Evolutionary conservation across 228 moss, liverwort and hornwort species (phyloP).

Genomic region (Sphagnum magellanicum): DNA sequence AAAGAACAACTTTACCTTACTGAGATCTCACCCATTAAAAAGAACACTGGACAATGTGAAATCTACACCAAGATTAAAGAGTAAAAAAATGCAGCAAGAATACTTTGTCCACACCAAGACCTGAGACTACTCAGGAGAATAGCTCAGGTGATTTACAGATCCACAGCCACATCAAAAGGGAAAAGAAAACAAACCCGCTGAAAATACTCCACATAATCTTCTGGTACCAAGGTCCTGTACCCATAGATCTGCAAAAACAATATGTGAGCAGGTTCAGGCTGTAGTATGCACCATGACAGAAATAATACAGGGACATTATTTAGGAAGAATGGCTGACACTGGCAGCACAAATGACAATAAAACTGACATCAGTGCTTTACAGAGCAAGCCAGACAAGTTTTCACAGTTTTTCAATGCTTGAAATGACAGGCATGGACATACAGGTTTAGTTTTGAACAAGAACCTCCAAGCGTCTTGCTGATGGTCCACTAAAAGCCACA

Average conservation of each 20-base stretch:
- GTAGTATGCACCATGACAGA: too few relatives aligned
- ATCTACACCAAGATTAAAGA: not conserved
- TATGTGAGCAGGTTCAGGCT: not conserved
- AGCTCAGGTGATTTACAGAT: too few relatives aligned
- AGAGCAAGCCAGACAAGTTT: too few relatives aligned
- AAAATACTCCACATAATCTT: conserved; percentile 97
- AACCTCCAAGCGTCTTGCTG: conserved; percentile 91
- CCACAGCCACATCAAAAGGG: not conserved
- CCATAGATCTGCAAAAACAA: conserved; percentile 81
- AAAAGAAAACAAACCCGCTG: conserved; percentile 75
- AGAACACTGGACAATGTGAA: not conserved
- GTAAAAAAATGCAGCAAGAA: too few relatives aligned
- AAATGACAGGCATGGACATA: not conserved
- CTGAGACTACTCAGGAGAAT: too few relatives aligned
- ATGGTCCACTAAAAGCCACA: conserved; percentile 95
- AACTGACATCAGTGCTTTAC: too few relatives aligned
- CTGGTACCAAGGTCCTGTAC: conserved; percentile 83
- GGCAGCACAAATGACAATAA: too few relatives aligned
- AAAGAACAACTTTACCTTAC: not conserved
- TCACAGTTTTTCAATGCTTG: too few relatives aligned
- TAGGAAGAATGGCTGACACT: too few relatives aligned
- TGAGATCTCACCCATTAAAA: not conserved
- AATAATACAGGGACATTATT: too few relatives aligned
- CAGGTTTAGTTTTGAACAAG: conserved; percentile 2
- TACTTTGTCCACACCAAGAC: too few relatives aligned